Evolutionary conservation across 306 rosid species (phyloP).

Genomic region (Fagus crenata): DNA sequence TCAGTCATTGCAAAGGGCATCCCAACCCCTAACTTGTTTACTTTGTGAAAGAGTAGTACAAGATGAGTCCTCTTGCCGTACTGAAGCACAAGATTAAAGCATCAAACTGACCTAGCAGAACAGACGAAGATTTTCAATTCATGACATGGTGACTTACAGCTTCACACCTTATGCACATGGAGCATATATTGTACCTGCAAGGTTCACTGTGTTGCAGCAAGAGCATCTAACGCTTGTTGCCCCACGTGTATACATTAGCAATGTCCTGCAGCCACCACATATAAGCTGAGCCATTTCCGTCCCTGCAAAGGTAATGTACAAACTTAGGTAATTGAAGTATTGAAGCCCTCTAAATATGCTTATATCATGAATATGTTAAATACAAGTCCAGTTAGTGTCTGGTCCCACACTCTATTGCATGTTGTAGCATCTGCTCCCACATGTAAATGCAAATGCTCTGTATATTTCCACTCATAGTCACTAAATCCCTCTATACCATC

Average conservation of each 20-base stretch:
- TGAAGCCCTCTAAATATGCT: not conserved
- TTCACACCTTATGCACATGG: constrained; percentile 9
- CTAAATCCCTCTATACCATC: not conserved
- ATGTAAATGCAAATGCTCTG: not conserved
- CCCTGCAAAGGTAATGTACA: constrained; percentile 49
- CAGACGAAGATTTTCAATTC: constrained; percentile 13
- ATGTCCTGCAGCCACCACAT: constrained; percentile 95
- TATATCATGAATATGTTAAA: not conserved
- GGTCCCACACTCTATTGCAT: not conserved
- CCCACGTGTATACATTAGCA: constrained; percentile 85
- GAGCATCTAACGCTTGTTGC: constrained; percentile 98
- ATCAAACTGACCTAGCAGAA: constrained; percentile 11
- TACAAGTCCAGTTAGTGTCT: not conserved
- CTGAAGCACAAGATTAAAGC: constrained; percentile 15
- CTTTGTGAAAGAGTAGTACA: not conserved
- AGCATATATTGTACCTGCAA: constrained; percentile 59
- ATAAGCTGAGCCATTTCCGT: constrained; percentile 89
- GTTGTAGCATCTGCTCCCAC: not conserved
- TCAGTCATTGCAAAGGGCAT: not conserved
- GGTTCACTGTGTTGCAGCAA: constrained; percentile 88
- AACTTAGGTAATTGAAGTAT: not conserved
- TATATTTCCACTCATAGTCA: not conserved
- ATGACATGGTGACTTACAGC: constrained; percentile 4
- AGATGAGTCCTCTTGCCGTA: constrained; percentile 5
- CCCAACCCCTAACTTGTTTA: not conserved